Evolutionary conservation across 208 protist species (phyloP).

Genomic region (Herpetomonas samuelpessoai): DNA sequence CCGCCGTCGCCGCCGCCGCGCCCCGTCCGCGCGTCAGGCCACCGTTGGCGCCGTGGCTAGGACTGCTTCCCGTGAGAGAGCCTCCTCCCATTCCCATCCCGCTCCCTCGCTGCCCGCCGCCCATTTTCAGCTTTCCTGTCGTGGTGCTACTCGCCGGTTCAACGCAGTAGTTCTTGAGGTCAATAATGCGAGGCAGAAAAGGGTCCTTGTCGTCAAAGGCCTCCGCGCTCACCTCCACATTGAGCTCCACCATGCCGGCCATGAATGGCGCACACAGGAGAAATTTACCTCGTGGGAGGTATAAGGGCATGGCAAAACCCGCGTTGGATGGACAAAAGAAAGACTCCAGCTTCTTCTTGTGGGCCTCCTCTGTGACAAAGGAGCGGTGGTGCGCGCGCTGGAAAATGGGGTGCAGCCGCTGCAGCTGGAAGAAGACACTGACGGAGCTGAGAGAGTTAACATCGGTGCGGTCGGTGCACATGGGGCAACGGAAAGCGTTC

Average conservation of each 20-base stretch:
- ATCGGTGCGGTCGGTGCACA: constrained; percentile 71
- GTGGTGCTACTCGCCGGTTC: constrained; percentile 3
- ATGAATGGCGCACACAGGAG: constrained; percentile 60
- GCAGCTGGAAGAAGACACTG: constrained; percentile 67
- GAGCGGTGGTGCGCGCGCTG: constrained; percentile 61
- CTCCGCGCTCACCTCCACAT: constrained; percentile 50
- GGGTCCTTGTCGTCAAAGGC: constrained; percentile 34
- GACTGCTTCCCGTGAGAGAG: too few relatives aligned
- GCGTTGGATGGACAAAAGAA: constrained; percentile 73
- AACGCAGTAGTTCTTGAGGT: constrained; percentile 28
- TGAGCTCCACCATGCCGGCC: constrained; percentile 49
- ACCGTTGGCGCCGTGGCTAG: neutral
- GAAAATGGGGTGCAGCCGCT: constrained; percentile 32
- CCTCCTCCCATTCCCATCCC: too few relatives aligned
- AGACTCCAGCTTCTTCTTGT: constrained; percentile 43
- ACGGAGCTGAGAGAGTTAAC: constrained; percentile 48
- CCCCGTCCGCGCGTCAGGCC: neutral
- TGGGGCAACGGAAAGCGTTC: constrained; percentile 70
- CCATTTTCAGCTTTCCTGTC: neutral
- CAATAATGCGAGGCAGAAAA: constrained; percentile 27
- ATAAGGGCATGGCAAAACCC: constrained; percentile 43
- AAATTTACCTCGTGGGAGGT: constrained; percentile 58
- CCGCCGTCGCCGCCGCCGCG: neutral
- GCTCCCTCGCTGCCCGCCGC: neutral
- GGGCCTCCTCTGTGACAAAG: constrained; percentile 58